Evolutionary conservation across 805 yeast species (phyloP), one percentile per base, ranked within the genome.

Genomic region (Ascoidea rubescens): DNA sequence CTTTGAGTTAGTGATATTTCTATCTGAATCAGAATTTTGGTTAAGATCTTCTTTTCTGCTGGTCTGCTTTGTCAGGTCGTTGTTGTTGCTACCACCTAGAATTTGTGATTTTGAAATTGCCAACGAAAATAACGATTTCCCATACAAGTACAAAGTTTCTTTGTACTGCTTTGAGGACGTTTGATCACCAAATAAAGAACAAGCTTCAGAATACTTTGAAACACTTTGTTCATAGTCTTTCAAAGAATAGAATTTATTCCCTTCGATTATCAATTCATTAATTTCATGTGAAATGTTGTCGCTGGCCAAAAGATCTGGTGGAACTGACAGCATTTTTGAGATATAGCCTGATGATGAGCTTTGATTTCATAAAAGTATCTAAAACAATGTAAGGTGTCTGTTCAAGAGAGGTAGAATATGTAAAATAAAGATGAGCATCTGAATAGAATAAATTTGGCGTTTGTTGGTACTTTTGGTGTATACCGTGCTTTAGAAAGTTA

Each of bases 41-140:
- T 43, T 54, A 55, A 46, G 48, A 50, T 47, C 57, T 54, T 7
- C 54, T 56, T 28, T 51, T 52, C n/a, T 57, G 54, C 16, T 47
- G 28, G 31, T 51, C 33, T 2, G 42, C 52, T 46, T 6, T 43
- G 28, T 33, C 54, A 50, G 28, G 28, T 59, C 64, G 7, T 59
- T 59, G 21, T 60, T 60, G 5, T 60, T 60, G 7, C 58, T 62
- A 5, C 74, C 83, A 16, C 95, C 96, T 55, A 90, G 73, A 4
- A 90, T 83, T 47, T 84, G 90, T 1, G 88, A 80, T 48, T 77
- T 82, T 17, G 78, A 69, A 6, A 87, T 84, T 0, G 90, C 97
- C 45, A 78, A 76, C 56, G 82, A 84, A 67, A 83, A 89, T 44
- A 90, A 66, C 0, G 96, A 80, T 63, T 81, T 80, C 2, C 96